These are phyloP conservation scores for Alternaria conjuncta DNA, from an alignment of 2,329 filamentous ascomycete species.

Conservation along the genomic window DNA sequence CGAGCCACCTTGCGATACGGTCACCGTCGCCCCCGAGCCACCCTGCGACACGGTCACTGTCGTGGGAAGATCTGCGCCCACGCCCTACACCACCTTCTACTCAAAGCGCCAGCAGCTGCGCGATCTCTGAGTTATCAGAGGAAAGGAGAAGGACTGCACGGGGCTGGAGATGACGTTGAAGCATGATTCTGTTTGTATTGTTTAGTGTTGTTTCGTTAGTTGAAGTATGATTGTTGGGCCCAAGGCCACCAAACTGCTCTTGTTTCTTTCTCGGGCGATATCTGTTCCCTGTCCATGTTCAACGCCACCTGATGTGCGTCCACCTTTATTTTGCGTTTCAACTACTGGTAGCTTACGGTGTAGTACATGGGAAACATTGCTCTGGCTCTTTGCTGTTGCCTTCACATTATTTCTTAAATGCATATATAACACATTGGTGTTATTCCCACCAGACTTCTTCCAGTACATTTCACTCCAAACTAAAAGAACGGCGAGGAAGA, in stretches of 20 bases:
- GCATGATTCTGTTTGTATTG: background rate
- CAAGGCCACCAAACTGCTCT: conserved; percentile 7
- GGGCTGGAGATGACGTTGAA: background rate
- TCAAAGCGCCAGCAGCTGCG: background rate
- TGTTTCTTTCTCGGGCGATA: too few species aligned
- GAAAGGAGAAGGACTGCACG: background rate
- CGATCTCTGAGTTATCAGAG: background rate
- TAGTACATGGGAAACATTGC: too few species aligned
- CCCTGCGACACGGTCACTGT: background rate
- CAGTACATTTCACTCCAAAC: too few species aligned
- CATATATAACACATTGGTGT: too few species aligned
- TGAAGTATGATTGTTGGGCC: conserved; percentile 15
- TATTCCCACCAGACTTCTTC: too few species aligned
- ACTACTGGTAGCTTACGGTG: too few species aligned
- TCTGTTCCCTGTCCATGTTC: too few species aligned
- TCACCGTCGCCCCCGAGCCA: background rate
- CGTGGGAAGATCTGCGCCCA: background rate
- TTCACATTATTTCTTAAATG: too few species aligned
- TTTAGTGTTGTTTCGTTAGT: background rate
- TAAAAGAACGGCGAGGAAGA: background rate
- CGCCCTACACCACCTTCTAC: background rate
- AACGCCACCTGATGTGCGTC: too few species aligned
- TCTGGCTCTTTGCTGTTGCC: too few species aligned
- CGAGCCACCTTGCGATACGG: background rate
- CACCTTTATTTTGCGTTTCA: too few species aligned